Percentiles rank a stretch among this genome's conserved stretches.
Evolutionary conservation across 257 asterid genomes (phyloP).

Genomic region (Verbascum thapsus): DNA sequence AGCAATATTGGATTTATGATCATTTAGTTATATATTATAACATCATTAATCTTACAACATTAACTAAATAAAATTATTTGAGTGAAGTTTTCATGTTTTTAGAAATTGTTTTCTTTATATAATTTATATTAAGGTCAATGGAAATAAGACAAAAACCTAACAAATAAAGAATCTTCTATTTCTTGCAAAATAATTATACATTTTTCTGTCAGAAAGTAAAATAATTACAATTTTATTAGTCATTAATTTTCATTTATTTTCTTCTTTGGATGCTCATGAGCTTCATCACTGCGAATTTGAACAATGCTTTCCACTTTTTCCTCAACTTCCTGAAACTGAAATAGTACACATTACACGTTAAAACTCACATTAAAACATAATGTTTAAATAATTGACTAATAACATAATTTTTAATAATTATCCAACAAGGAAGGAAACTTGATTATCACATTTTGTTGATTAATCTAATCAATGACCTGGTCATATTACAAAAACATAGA

Average conservation of each 20-base stretch:
- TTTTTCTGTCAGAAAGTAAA: background rate
- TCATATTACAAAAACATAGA: background rate
- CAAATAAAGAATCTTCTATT: background rate
- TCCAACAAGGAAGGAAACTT: slow-evolving; percentile 4
- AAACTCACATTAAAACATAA: background rate
- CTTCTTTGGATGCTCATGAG: background rate
- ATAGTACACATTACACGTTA: background rate
- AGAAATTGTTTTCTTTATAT: too few species aligned
- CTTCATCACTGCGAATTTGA: slow-evolving; percentile 26
- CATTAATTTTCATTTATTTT: background rate
- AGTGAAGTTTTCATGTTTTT: too few species aligned
- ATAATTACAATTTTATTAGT: background rate
- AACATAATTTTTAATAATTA: background rate
- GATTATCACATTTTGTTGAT: background rate
- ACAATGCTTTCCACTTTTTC: slow-evolving; percentile 40
- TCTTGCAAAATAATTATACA: too few species aligned
- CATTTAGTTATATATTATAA: too few species aligned
- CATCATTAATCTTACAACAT: too few species aligned
- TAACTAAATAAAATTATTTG: too few species aligned
- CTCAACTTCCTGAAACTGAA: slow-evolving; percentile 55
- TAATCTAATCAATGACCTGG: background rate
- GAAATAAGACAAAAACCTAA: background rate
- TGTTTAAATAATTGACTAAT: slow-evolving; percentile 7
- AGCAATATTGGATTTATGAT: background rate
- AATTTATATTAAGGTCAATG: background rate